phyloP scores from a whole-genome alignment of 805 yeast species.

The Candida orba region DNA sequence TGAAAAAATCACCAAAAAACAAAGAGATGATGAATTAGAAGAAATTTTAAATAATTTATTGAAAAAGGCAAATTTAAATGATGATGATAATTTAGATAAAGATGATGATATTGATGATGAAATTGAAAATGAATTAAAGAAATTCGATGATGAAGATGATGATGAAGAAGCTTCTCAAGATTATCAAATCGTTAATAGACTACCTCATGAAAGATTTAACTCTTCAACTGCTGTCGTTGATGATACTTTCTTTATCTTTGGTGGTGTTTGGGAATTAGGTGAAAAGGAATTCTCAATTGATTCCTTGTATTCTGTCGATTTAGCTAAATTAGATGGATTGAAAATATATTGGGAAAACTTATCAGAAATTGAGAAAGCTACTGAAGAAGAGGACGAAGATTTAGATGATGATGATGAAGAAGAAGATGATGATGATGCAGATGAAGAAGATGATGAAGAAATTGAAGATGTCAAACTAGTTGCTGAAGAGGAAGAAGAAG shows the following conservation, averaged over 20 bases:
- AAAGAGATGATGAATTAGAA: slow-evolving; percentile 62
- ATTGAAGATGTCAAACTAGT: slow-evolving; percentile 31
- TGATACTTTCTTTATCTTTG: slow-evolving; percentile 76
- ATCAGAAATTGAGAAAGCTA: slow-evolving; percentile 42
- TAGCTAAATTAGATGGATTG: slow-evolving; percentile 82
- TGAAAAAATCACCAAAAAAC: slow-evolving; percentile 38
- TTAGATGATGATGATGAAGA: slow-evolving; percentile 59
- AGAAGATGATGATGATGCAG: slow-evolving; percentile 67
- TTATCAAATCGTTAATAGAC: slow-evolving; percentile 42
- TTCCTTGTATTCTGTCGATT: slow-evolving; percentile 78
- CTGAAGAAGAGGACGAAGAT: slow-evolving; percentile 54
- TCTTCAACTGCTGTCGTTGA: slow-evolving; percentile 79
- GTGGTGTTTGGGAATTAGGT: slow-evolving; percentile 86
- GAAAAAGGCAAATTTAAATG: slow-evolving; percentile 60
- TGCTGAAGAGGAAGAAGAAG: slow-evolving; percentile 46
- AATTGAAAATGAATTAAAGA: slow-evolving; percentile 43
- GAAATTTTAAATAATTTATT: slow-evolving; percentile 68
- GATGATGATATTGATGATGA: slow-evolving; percentile 38
- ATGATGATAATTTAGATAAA: slow-evolving; percentile 34
- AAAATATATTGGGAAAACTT: slow-evolving; percentile 88
- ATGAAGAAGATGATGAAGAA: slow-evolving; percentile 36
- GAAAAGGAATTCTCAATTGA: slow-evolving; percentile 82
- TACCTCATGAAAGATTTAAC: slow-evolving; percentile 89
- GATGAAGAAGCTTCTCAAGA: slow-evolving; percentile 7
- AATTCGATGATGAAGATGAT: slow-evolving; percentile 27